Conservation (phyloP, 148 eudicot genomes). For the Vaccinium corymbosum region DNA sequence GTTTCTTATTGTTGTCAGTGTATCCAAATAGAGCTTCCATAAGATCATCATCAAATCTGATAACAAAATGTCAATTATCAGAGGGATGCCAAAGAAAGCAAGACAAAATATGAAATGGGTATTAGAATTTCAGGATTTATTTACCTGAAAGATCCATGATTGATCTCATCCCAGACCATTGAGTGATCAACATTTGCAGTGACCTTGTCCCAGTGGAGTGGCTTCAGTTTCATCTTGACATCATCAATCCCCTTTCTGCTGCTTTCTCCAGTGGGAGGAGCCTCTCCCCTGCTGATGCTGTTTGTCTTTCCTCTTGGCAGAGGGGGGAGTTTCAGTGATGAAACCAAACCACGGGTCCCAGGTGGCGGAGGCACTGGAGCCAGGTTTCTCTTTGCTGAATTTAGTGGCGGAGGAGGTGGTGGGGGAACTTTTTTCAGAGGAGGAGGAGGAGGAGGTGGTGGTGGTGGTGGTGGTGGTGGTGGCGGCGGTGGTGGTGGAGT, state of each 20-base stretch:
- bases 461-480: conserved; percentile 19
- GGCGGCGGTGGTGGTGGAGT: conserved; percentile 18
- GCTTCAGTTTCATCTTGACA: conserved; percentile 34
- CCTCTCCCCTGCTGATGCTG: conserved; percentile 8
- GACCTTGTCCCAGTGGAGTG: conserved; percentile 50
- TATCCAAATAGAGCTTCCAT: conserved; percentile 49
- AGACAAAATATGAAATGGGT: background rate
- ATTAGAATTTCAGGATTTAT: background rate
- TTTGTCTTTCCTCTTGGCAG: conserved; percentile 20
- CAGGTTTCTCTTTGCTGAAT: conserved; percentile 14
- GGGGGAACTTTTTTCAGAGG: conserved; percentile 16
- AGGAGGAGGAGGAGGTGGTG: conserved; percentile 26
- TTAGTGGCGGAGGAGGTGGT: conserved; percentile 26
- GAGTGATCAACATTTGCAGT: conserved; percentile 41
- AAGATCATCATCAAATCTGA: conserved; percentile 48
- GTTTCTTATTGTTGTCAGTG: conserved; percentile 16
- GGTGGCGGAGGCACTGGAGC: conserved; percentile 28
- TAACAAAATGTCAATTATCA: background rate
- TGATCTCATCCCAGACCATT: conserved; percentile 45
- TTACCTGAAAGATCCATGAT: conserved; percentile 42
- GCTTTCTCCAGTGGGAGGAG: conserved; percentile 16
- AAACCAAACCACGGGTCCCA: conserved; percentile 9
- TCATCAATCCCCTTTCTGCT: conserved; percentile 13
- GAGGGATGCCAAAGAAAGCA: background rate
- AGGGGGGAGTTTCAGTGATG: conserved; percentile 28